Percentiles rank a stretch among this genome's conserved stretches.
phyloP scores from a whole-genome alignment of 345 rosid genomes.

The Brassica carinata region DNA sequence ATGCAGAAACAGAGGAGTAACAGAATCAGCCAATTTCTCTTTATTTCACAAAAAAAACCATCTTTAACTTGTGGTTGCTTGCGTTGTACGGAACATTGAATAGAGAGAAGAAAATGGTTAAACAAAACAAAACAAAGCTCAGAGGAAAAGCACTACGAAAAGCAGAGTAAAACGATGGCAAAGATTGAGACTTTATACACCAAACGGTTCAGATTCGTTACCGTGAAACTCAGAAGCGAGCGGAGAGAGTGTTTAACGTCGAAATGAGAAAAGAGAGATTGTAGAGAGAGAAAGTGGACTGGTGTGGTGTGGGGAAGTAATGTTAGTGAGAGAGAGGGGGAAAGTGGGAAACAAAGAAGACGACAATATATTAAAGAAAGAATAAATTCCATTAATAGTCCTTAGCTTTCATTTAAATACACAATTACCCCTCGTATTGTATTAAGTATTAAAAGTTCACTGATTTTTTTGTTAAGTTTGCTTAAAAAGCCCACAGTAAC shows the following conservation, averaged over 20 bases:
- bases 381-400: background rate
- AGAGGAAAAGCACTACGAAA: background rate
- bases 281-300: conserved; percentile 12
- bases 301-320: background rate
- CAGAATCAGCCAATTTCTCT: background rate
- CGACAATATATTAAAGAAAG: background rate
- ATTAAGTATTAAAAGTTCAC: background rate
- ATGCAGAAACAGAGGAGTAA: conserved; percentile 7
- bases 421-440: background rate
- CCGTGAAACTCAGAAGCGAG: conserved; percentile 9
- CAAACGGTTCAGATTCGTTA: conserved; percentile 9
- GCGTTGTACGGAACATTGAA: conserved; percentile 17
- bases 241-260: background rate
- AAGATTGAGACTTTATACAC: background rate
- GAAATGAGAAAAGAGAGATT: background rate
- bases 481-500: background rate
- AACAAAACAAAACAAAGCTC: background rate
- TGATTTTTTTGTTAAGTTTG: background rate
- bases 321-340: conserved; percentile 1
- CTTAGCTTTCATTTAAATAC: background rate
- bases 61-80: conserved; percentile 4
- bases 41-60: background rate
- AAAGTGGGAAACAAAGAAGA: conserved; percentile 12
- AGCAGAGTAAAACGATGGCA: background rate
- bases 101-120: background rate